These are phyloP conservation scores for Prunus mira DNA, from an alignment of 306 rosid species.

Conservation along the genomic window DNA sequence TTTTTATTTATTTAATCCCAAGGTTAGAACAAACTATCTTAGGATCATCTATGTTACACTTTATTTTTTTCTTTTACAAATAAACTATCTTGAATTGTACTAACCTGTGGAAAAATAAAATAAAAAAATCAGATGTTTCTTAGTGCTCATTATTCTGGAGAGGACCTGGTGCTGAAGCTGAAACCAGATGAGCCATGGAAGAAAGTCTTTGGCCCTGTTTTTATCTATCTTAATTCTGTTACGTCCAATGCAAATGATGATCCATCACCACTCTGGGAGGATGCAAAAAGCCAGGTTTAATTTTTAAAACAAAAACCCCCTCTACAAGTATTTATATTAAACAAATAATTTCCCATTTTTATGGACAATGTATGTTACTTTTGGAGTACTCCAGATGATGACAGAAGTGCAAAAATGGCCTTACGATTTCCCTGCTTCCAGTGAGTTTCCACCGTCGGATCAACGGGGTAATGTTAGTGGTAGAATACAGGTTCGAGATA, in stretches of 20 bases:
- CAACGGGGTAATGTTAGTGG: slow-evolving; percentile 33
- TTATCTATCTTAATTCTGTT: slow-evolving; percentile 30
- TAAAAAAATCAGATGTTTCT: slow-evolving; percentile 34
- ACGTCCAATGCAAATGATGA: slow-evolving; percentile 12
- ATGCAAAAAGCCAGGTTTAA: slow-evolving; percentile 40
- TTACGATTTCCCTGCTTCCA: slow-evolving; percentile 35
- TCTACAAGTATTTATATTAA: background rate
- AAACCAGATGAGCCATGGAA: slow-evolving; percentile 40
- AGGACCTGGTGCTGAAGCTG: slow-evolving; percentile 39
- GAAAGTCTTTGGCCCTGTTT: slow-evolving; percentile 50
- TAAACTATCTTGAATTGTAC: too few relatives aligned
- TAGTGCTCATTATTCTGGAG: slow-evolving; percentile 46
- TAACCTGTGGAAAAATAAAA: too few relatives aligned
- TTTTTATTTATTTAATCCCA: too few relatives aligned
- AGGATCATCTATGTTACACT: too few relatives aligned
- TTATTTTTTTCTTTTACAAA: too few relatives aligned
- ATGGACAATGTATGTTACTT: background rate
- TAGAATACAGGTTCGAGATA: slow-evolving; percentile 26
- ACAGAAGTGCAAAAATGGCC: slow-evolving; percentile 41
- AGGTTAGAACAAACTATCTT: too few relatives aligned
- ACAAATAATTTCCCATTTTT: too few relatives aligned
- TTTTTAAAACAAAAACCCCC: background rate
- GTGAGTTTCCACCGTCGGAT: slow-evolving; percentile 30
- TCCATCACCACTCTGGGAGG: slow-evolving; percentile 36
- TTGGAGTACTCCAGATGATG: slow-evolving; percentile 22